Conservation (phyloP, 2,329 filamentous ascomycete genomes). For the Trichoderma guizhouense region DNA sequence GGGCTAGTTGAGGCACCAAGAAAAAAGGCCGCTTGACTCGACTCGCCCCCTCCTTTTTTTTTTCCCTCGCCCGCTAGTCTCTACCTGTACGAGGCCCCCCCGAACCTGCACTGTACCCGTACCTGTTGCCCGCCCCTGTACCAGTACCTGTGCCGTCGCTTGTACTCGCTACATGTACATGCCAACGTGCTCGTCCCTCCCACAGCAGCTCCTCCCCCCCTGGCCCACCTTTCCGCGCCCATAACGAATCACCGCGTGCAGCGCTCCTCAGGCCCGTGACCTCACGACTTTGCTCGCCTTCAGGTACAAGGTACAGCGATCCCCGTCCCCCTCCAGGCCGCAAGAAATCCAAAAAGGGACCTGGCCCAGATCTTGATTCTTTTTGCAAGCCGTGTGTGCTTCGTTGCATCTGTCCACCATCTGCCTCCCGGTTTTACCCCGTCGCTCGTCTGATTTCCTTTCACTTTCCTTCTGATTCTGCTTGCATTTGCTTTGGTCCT, state of each 20-base stretch:
- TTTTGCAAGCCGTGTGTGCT: constrained; percentile 14
- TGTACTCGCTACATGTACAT: constrained; percentile 7
- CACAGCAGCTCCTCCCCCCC: not conserved
- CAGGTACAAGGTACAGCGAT: constrained; percentile 16
- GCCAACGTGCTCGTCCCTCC: not conserved
- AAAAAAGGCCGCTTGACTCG: constrained; percentile 3
- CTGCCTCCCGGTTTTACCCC: not conserved
- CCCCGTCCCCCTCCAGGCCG: not conserved
- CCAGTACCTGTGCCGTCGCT: not conserved
- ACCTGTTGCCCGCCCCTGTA: not conserved
- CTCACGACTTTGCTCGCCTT: constrained; percentile 25
- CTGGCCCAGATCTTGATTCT: constrained; percentile 13
- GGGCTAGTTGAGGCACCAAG: not conserved
- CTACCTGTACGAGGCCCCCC: not conserved
- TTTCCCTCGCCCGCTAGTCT: not conserved
- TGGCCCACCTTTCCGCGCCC: constrained; percentile 2
- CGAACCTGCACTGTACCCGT: not conserved
- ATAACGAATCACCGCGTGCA: constrained; percentile 22
- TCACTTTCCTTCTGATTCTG: constrained; percentile 4
- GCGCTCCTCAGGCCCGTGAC: constrained; percentile 25
- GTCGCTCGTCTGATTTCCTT: constrained; percentile 14
- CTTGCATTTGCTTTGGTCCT: not conserved
- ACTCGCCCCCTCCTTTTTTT: constrained; percentile 7
- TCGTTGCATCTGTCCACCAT: constrained; percentile 18
- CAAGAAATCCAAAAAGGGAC: constrained; percentile 15